Percentiles rank a stretch among this genome's conserved stretches.
phyloP scores from a whole-genome alignment of 495 filamentous ascomycete species.

The Hypomontagnella monticulosa region DNA sequence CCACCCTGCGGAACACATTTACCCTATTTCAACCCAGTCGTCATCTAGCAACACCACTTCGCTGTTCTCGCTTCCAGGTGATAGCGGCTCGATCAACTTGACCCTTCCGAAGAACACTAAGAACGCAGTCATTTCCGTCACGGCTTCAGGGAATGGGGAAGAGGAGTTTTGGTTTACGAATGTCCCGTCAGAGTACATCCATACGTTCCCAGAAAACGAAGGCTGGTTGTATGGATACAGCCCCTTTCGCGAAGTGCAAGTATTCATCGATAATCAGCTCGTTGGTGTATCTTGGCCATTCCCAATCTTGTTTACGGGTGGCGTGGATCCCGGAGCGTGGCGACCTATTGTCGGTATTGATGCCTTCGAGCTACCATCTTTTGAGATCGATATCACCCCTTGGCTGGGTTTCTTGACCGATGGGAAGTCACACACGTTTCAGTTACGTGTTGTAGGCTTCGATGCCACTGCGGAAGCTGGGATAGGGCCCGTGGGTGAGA shows the following conservation, averaged over 20 bases:
- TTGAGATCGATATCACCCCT: slow-evolving; percentile 86
- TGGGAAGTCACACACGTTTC: slow-evolving; percentile 71
- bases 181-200: slow-evolving; percentile 69
- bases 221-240: slow-evolving; percentile 74
- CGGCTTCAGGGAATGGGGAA: slow-evolving; percentile 76
- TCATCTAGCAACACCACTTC: slow-evolving; percentile 65
- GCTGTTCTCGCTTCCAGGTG: slow-evolving; percentile 72
- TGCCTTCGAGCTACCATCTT: slow-evolving; percentile 81
- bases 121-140: slow-evolving; percentile 78
- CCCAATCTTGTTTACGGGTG: slow-evolving; percentile 87
- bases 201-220: slow-evolving; percentile 67
- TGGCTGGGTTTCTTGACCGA: slow-evolving; percentile 76
- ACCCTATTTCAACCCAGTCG: slow-evolving; percentile 76
- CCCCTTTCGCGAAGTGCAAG: slow-evolving; percentile 84
- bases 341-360: slow-evolving; percentile 86
- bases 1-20: slow-evolving; percentile 69
- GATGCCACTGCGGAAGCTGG: slow-evolving; percentile 56
- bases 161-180: slow-evolving; percentile 96
- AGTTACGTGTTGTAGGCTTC: slow-evolving; percentile 74
- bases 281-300: slow-evolving; percentile 89
- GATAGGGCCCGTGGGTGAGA: slow-evolving; percentile 65
- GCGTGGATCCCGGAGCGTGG: slow-evolving; percentile 83
- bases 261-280: slow-evolving; percentile 77
- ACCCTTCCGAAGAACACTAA: slow-evolving; percentile 67
- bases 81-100: slow-evolving; percentile 69